Base-by-base conservation (phyloP, 768 basidiomycete genomes). In the Suillus sp. region DNA sequence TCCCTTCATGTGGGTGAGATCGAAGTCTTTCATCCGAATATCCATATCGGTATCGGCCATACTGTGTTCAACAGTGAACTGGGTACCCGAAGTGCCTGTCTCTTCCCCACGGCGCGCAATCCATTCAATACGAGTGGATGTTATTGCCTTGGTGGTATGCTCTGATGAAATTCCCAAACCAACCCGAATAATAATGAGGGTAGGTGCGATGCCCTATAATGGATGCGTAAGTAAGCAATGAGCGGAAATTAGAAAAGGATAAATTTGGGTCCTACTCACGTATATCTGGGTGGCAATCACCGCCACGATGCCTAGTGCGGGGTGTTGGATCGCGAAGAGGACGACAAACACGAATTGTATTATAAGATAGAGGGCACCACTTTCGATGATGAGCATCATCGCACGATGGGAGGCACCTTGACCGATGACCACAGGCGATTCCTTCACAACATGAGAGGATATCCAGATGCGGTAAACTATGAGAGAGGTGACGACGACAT, bases 331-430 rank as follows among this genome's bases (percentile, higher is more conserved):
- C 25, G 80, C 73, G 56, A 80, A 74, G 34, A 80, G 72, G 18
- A 78, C 64, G 54, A 79, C 77, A n/a, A 80, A 78, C n/a, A 78
- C 45, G 45, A 82, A 62, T 54, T 82, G 80, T 51, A 71, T 71
- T 25, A 70, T 54, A n/a, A 81, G 72, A 68, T 79, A 81, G 45
- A 81, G 71, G 30, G 70, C 66, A 2, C 80, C 80, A 34, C 78
- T 77, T 67, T 81, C 80, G 60, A 81, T 59, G 63, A 80, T 66
- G 61, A 81, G 75, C 45, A 61, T 67, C 40, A 76, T 73, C 3
- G 77, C 79, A 22, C 61, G 71, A 40, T 62, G 68, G 4, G 70
- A 62, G 1, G 66, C 66, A 13, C 68, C 65, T 22, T 62, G 62
- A 13, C 61, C 62, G 60, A 70, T 45, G 13, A 66, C 56, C 18